Evolutionary conservation across 176 grass and related monocot genomes (phyloP).

Genomic region (Triticum turgidum): DNA sequence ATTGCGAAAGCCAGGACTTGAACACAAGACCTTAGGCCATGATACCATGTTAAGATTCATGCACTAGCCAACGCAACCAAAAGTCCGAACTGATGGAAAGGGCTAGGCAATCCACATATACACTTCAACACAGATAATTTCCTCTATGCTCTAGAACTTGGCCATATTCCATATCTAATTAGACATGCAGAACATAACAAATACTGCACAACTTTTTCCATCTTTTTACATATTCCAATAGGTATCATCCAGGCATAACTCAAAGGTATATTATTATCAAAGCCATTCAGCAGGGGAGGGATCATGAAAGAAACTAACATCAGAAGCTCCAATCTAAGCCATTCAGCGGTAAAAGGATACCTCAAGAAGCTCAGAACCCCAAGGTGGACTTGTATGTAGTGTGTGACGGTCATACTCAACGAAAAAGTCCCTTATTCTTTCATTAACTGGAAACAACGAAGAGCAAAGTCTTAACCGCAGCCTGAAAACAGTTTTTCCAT

Average conservation of each 20-base stretch:
- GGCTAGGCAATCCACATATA: no score
- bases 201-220: not conserved
- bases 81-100: no score
- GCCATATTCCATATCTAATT: not conserved
- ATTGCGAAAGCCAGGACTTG: no score
- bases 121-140: not conserved
- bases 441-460: constrained; percentile 89
- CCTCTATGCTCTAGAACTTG: not conserved
- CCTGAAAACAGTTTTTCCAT: constrained; percentile 92
- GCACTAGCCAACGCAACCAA: no score
- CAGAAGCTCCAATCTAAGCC: constrained; percentile 25
- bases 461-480: constrained; percentile 89
- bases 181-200: not conserved
- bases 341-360: constrained; percentile 43
- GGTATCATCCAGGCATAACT: not conserved
- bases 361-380: constrained; percentile 99
- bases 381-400: constrained; percentile 94
- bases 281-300: not conserved
- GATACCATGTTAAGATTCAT: no score
- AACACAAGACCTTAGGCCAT: no score
- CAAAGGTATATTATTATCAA: not conserved
- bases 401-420: constrained; percentile 97
- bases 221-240: not conserved
- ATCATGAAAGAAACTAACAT: constrained; percentile 16
- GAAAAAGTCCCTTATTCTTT: constrained; percentile 94